Percentiles rank a stretch among this genome's conserved stretches.
These are phyloP conservation scores for Trichophyton rubrum DNA, from an alignment of 2,329 filamentous ascomycete genomes.

Conservation along the genomic window DNA sequence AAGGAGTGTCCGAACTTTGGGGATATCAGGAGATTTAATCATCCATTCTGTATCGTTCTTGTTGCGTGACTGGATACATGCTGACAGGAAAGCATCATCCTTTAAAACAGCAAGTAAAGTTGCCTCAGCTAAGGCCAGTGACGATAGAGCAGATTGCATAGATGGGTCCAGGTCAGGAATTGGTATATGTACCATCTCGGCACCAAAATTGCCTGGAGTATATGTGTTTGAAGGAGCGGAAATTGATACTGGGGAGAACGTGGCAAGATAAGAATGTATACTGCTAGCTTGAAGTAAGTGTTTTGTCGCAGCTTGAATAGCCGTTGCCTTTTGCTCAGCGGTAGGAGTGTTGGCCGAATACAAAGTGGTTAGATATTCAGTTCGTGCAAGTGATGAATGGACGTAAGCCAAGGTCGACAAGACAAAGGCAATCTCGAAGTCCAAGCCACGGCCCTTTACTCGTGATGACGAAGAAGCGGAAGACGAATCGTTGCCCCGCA, in stretches of 20 bases:
- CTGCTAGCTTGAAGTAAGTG: constrained; percentile 65
- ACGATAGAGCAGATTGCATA: constrained; percentile 32
- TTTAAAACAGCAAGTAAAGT: constrained; percentile 83
- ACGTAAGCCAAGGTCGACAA: constrained; percentile 65
- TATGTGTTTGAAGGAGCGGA: constrained; percentile 36
- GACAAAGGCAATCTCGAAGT: constrained; percentile 71
- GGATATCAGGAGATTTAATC: constrained; percentile 78
- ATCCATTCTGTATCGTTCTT: constrained; percentile 87
- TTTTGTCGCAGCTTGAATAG: constrained; percentile 63
- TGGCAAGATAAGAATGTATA: constrained; percentile 60
- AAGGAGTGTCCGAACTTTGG: constrained; percentile 76
- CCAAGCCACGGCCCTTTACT: constrained; percentile 59
- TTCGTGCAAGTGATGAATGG: constrained; percentile 59
- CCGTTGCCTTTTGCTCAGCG: constrained; percentile 54
- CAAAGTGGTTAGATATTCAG: constrained; percentile 54
- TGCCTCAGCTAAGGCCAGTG: constrained; percentile 69
- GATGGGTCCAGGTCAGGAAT: constrained; percentile 37
- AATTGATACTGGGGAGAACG: constrained; percentile 35
- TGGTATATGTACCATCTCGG: constrained; percentile 9
- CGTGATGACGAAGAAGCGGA: constrained; percentile 25
- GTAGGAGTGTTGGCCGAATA: constrained; percentile 54
- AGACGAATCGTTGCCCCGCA: constrained; percentile 39
- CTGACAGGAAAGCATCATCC: constrained; percentile 81
- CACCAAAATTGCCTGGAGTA: not conserved
- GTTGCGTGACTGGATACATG: constrained; percentile 70